Conservation (phyloP, 768 basidiomycete genomes). For the Russula emetica region DNA sequence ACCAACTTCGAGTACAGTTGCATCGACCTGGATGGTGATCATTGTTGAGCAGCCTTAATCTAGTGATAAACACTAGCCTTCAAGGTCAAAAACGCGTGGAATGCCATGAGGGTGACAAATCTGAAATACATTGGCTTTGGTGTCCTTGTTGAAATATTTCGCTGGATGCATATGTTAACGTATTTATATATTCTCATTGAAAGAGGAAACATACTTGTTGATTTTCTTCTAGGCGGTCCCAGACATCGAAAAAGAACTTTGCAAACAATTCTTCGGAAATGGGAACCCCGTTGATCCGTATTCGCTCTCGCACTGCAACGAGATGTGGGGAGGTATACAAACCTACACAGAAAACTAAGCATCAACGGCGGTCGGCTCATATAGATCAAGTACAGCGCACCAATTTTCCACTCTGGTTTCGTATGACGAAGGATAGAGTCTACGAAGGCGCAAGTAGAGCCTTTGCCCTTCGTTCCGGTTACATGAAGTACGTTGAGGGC, state of each 20-base stretch:
- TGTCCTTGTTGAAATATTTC: slow-evolving; percentile 48
- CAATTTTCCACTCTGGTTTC: slow-evolving; percentile 76
- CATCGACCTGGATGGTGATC: slow-evolving; percentile 55
- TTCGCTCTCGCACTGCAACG: slow-evolving; percentile 91
- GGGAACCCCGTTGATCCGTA: slow-evolving; percentile 87
- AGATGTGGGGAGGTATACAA: slow-evolving; percentile 97
- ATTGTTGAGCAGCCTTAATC: not conserved
- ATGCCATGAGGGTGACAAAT: slow-evolving; percentile 88
- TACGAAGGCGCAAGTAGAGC: slow-evolving; percentile 91
- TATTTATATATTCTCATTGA: slow-evolving; percentile 3
- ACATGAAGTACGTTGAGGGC: slow-evolving; percentile 90
- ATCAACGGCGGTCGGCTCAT: not conserved
- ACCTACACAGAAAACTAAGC: slow-evolving; percentile 44
- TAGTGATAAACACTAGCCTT: slow-evolving; percentile 40
- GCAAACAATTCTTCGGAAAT: slow-evolving; percentile 86
- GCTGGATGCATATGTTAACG: slow-evolving; percentile 34
- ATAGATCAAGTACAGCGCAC: slow-evolving; percentile 40
- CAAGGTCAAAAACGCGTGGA: slow-evolving; percentile 77
- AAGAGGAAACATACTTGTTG: slow-evolving; percentile 45
- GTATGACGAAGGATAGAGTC: slow-evolving; percentile 78
- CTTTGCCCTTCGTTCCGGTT: slow-evolving; percentile 98
- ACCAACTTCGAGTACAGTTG: slow-evolving; percentile 93
- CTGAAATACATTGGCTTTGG: slow-evolving; percentile 91
- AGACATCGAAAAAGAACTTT: slow-evolving; percentile 92
- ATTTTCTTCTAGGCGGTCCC: slow-evolving; percentile 74